Evolutionary conservation across 441 rosid genomes (phyloP).

Genomic region (Pelargonium fulgidum): DNA sequence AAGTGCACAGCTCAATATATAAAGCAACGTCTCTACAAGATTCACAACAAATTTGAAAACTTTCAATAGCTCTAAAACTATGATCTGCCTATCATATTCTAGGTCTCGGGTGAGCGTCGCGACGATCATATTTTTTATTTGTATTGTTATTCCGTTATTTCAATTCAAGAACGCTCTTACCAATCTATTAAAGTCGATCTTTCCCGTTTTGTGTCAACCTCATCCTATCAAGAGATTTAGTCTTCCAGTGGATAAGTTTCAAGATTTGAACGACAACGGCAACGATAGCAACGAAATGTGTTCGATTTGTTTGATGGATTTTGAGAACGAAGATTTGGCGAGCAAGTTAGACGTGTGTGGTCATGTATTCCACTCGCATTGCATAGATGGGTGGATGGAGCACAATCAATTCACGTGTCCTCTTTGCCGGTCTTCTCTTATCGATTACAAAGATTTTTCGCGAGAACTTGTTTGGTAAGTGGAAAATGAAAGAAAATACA

Average conservation of each 20-base stretch:
- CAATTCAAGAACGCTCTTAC: background rate
- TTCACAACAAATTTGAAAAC: background rate
- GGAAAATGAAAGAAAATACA: too few species aligned
- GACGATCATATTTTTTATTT: background rate
- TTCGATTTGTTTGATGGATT: conserved; percentile 55
- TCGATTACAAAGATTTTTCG: conserved; percentile 5
- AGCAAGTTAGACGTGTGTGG: conserved; percentile 43
- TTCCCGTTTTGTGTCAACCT: background rate
- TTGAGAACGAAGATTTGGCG: conserved; percentile 41
- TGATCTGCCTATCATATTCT: background rate
- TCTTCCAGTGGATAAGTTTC: conserved; percentile 31
- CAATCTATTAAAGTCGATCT: background rate
- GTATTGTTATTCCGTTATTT: background rate
- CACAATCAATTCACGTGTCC: conserved; percentile 59
- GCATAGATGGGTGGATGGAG: conserved; percentile 55
- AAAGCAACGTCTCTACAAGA: background rate
- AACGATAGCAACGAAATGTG: conserved; percentile 26
- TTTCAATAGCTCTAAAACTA: background rate
- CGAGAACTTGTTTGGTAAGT: too few species aligned
- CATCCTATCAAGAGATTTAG: background rate
- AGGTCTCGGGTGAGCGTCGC: background rate
- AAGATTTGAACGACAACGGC: conserved; percentile 23
- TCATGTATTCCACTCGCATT: conserved; percentile 52
- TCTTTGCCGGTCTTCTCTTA: conserved; percentile 49
- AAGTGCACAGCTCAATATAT: too few species aligned